Percentiles rank a stretch among this genome's conserved stretches.
These are phyloP conservation scores for Jackrogersella multiformis DNA, from an alignment of 495 filamentous ascomycete species.

Conservation along the genomic window DNA sequence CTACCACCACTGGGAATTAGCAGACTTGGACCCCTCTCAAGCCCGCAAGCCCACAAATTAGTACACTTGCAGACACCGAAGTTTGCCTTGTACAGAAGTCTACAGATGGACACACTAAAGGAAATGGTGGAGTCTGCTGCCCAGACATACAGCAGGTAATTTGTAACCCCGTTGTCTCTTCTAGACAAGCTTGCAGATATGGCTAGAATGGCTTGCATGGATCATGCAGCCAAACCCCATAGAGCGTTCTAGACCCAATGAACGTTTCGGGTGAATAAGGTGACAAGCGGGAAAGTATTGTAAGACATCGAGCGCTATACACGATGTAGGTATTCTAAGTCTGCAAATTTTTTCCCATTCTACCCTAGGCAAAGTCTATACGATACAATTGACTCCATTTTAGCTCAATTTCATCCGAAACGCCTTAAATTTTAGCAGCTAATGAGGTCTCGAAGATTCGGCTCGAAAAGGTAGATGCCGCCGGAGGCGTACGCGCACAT, in stretches of 20 bases:
- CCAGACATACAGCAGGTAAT: conserved; percentile 39
- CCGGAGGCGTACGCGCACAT: conserved; percentile 29
- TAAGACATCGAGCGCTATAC: conserved; percentile 35
- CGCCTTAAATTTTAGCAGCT: conserved; percentile 7
- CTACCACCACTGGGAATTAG: conserved; percentile 32
- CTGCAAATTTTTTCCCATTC: not conserved
- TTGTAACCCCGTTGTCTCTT: conserved; percentile 42
- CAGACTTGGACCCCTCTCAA: conserved; percentile 21
- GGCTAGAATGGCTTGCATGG: conserved; percentile 43
- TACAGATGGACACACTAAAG: conserved; percentile 32
- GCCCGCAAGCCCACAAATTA: conserved; percentile 37
- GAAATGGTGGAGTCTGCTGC: conserved; percentile 39
- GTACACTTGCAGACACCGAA: conserved; percentile 42
- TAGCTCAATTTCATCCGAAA: conserved; percentile 26
- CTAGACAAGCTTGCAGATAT: conserved; percentile 40
- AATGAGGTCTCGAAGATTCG: conserved; percentile 13
- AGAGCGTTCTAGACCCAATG: conserved; percentile 40
- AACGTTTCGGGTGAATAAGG: conserved; percentile 44
- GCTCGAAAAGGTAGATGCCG: conserved; percentile 14
- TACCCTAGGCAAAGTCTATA: conserved; percentile 16
- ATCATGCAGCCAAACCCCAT: conserved; percentile 36
- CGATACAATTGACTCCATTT: conserved; percentile 18
- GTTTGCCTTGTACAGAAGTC: conserved; percentile 42
- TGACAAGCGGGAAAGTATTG: conserved; percentile 41
- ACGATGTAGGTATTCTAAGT: conserved; percentile 5